Conservation (phyloP, 768 basidiomycete genomes). For the Tricholomella constricta region DNA sequence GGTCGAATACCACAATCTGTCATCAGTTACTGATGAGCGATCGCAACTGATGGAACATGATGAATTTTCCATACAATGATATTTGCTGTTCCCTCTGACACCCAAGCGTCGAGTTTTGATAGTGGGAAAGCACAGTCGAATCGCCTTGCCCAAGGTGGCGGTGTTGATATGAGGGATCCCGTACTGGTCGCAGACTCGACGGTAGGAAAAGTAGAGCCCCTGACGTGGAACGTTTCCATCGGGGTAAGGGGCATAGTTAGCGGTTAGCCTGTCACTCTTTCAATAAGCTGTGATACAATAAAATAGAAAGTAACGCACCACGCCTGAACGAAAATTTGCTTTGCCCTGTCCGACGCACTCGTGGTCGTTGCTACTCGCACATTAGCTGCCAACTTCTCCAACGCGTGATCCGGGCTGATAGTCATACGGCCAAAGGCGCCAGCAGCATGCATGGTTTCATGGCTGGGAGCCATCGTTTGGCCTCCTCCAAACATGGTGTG, state of each 20-base stretch:
- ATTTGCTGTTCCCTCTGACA: slow-evolving; percentile 93
- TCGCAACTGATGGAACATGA: slow-evolving; percentile 32
- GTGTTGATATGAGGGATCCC: slow-evolving; percentile 95
- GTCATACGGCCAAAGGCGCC: slow-evolving; percentile 79
- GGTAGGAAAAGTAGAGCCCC: slow-evolving; percentile 92
- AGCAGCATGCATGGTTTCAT: slow-evolving; percentile 63
- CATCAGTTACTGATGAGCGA: slow-evolving; percentile 33
- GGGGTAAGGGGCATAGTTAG: slow-evolving; percentile 88
- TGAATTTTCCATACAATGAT: slow-evolving; percentile 71
- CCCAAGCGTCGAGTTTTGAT: slow-evolving; percentile 95
- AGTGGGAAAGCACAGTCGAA: slow-evolving; percentile 89
- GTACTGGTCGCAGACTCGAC: slow-evolving; percentile 89
- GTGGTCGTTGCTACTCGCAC: slow-evolving; percentile 89
- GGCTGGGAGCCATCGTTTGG: slow-evolving; percentile 48
- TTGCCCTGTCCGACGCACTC: slow-evolving; percentile 87
- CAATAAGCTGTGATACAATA: slow-evolving; percentile 2
- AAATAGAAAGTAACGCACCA: slow-evolving; percentile 56
- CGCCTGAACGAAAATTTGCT: slow-evolving; percentile 91
- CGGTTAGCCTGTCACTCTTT: slow-evolving; percentile 62
- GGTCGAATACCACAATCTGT: slow-evolving; percentile 91
- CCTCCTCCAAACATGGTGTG: slow-evolving; percentile 60
- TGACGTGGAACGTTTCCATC: slow-evolving; percentile 94
- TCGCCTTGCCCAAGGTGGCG: slow-evolving; percentile 93
- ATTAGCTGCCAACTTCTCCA: slow-evolving; percentile 86
- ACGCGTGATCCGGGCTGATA: slow-evolving; percentile 71